Base-by-base conservation (phyloP, 2,329 filamentous ascomycete species). In the Botrytis aclada region DNA sequence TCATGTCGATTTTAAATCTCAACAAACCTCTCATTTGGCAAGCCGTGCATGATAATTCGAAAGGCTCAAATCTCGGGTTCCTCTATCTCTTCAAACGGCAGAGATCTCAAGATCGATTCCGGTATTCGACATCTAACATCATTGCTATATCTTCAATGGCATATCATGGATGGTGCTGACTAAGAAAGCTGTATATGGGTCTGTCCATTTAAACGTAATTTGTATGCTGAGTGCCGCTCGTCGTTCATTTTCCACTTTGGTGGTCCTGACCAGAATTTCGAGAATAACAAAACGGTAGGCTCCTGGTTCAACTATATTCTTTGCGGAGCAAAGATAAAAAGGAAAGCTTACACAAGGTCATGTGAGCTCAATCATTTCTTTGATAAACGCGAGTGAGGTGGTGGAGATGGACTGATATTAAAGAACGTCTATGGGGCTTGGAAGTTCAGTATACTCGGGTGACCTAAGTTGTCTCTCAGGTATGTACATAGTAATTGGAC, bases 151-250 rank as follows among this genome's bases (percentile, higher is more conserved):
- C 0, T 9, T 4, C 7, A 3, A n/a, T 54, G 12, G 9, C 3
- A n/a, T 16, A n/a, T 18, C 3, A 14, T 2, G 3, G 1, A 29
- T 18, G 7, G 16, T 3, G 0, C 6, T 4, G n/a, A 56, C n/a
- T 3, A 29, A 18, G 4, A 3, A 12, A 0, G 3, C 3, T 7
- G 18, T 56, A 9, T 0, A 8, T 3, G 0, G 51, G 6, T 29
- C 3, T 56, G 1, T 29, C n/a, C 3, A 18, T 14, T 9, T 7
- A 32, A 18, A 54, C 4, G 3, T 18, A 4, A 1, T 9, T 25
- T 29, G 6, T 4, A 29, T 18, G 25, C n/a, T 29, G 14, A 2
- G 6, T 32, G 14, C 14, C 18, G 3, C n/a, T 29, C 16, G 32
- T 4, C 7, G 14, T 18, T 9, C 5, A 18, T n/a, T 14, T n/a